These are phyloP conservation scores for Candida mattraensis DNA, from an alignment of 805 yeast genomes.

Conservation along the genomic window DNA sequence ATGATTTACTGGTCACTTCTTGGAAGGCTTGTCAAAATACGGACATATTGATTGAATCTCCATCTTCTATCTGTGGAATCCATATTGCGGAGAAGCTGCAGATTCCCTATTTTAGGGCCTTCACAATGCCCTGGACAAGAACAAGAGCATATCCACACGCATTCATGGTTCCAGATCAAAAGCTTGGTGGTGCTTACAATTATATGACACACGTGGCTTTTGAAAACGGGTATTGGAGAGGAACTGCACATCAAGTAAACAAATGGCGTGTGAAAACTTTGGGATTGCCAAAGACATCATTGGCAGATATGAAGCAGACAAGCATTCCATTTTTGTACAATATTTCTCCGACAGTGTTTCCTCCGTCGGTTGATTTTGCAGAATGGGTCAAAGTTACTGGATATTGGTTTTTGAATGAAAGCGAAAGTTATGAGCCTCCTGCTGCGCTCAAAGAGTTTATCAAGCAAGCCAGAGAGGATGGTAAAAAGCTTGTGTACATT, in stretches of 20 bases:
- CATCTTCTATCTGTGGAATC: conserved; percentile 93
- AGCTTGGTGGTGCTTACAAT: conserved; percentile 89
- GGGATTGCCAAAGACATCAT: conserved; percentile 63
- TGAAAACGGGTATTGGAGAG: conserved; percentile 92
- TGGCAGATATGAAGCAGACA: conserved; percentile 69
- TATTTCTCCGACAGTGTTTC: conserved; percentile 83
- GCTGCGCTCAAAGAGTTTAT: conserved; percentile 58
- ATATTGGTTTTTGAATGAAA: conserved; percentile 82
- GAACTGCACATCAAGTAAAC: conserved; percentile 83
- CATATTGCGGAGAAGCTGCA: conserved; percentile 92
- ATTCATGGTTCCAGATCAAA: conserved; percentile 90
- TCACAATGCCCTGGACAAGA: conserved; percentile 98
- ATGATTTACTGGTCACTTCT: conserved; percentile 64
- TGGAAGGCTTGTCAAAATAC: conserved; percentile 87
- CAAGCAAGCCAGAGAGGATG: conserved; percentile 53
- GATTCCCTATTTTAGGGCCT: conserved; percentile 90
- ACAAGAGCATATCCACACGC: conserved; percentile 97
- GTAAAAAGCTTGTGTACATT: conserved; percentile 78
- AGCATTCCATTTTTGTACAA: conserved; percentile 88
- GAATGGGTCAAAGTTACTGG: conserved; percentile 97
- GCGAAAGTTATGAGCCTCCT: conserved; percentile 57
- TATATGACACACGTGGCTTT: conserved; percentile 90
- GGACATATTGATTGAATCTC: conserved; percentile 90
- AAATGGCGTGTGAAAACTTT: conserved; percentile 77
- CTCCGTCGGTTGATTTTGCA: conserved; percentile 89